Base-by-base conservation (phyloP, 2,329 filamentous ascomycete species). In the Aspergillus sp. region DNA sequence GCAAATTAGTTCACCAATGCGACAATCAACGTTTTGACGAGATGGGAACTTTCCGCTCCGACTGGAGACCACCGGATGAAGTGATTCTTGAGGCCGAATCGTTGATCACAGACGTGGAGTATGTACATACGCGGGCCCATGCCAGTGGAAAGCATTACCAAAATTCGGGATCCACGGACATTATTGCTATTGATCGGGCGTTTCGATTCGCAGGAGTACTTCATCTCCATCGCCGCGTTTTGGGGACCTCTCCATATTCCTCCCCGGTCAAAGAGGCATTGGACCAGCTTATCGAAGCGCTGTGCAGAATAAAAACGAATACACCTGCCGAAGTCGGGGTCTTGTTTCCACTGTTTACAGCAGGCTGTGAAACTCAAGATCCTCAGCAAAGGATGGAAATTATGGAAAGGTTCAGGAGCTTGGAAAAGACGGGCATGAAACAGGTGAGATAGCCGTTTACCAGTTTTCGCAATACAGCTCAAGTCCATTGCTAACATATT, bases 311-410 rank as follows among this genome's bases (percentile, higher is more conserved):
- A 39, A 70, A 80, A 9, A 69, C 74, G 9, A 84, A 85, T 5
- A 83, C 83, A 28, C 82, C 81, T 11, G 86, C 86, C 0, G 88
- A 91, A 64, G 82, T 81, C 7, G 88, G 86, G 56, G 69, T 88
- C 12, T 64, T 93, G 33, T 90, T 93, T 51, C 88, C 88, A 0
- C 82, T 93, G 68, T 93, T 93, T 64, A 87, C 86, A 1, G 88
- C 88, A 1, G 88, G 88, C 0, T 90, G 86, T 52, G 86, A 93
- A 61, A 81, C 82, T 1, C 69, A 69, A 43, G 76, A 82, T 39
- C 57, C 70, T 30, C 66, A 65, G 3, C 78, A 85, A 53, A 73
- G 82, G 39, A 67, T 69, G 26, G 74, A 79, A 56, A 79, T 91
- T 32, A 69, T 87, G 56, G 77, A 81, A 52, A 73, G 87, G 38